Base-by-base conservation (phyloP, 495 filamentous ascomycete species). In the Chaetomium fimeti region DNA sequence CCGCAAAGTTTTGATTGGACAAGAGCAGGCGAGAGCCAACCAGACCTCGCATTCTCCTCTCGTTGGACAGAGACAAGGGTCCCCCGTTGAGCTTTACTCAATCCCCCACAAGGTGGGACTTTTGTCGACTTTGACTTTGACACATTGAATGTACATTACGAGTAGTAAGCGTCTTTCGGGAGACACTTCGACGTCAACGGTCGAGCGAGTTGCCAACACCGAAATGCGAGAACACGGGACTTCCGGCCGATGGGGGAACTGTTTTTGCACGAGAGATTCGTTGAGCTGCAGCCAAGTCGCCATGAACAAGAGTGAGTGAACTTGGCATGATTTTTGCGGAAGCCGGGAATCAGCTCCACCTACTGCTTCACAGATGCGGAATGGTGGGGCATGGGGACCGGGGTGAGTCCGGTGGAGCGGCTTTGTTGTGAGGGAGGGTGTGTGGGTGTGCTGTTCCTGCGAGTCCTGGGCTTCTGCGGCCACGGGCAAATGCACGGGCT, bases 331-430 rank as follows among this genome's bases (percentile, higher is more conserved):
- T 52, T 56, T 8, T 48, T 63, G 38, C 51, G 16, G 1, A 36
- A 56, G 40, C 59, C 54, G 62, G 16, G 32, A 24, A 28, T 12
- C 57, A 36, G 29, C 69, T 64, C n/a, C n/a, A n/a, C n/a, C n/a
- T n/a, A n/a, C n/a, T n/a, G n/a, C n/a, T 64, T 61, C 45, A 62
- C 66, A 22, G 42, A 71, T 63, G 40, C 55, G 69, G 69, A 67
- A 69, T 65, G 69, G 69, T 36, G 53, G 55, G 61, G 36, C 47
- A 62, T 52, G 59, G 66, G 24, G 55, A 24, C 45, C 20, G 25
- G 45, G 38, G 45, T 45, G 51, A 53, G n/a, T 43, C 11, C 2
- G 16, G 55, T 25, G 18, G 54, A 62, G 24, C 16, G 51, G 28
- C 28, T 29, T 7, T 53, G 49, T 18, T 16, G 5, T 9, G 52